Base-by-base conservation (phyloP, 2,329 filamentous ascomycete species). In the Xylariaceae sp. region DNA sequence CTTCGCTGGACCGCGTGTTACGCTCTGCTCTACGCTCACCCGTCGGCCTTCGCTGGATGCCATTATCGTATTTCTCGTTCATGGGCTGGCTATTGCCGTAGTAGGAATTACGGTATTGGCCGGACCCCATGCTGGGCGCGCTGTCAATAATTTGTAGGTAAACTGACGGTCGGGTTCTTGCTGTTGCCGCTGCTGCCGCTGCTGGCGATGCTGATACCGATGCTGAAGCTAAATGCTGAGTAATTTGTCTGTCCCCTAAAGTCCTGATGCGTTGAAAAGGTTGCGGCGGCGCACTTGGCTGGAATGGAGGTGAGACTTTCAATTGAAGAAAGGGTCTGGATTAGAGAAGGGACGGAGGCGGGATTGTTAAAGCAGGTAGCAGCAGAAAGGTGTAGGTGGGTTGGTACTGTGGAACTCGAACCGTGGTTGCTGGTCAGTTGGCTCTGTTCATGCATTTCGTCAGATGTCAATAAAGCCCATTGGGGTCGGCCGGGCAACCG, bases 1-100 rank as follows among this genome's bases (percentile, higher is more conserved):
- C 91, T 76, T 96, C 91, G 79, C 91, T 96, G 64, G 89, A 89
- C 72, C 91, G 82, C 60, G 80, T 81, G 71, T 74, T 73, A 65
- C 81, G 81, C 64, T 80, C 77, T 66, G 79, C 76, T 67, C 76
- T 75, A 65, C 76, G 76, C 60, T 73, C 67, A 46, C 68, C 59
- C 14, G 72, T 75, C 40, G 70, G 66, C 57, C 69, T 65, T 54
- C 71, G 71, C 65, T 74, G 71, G 20, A 74, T 60, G 57, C 69
- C 70, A 63, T 71, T 70, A 57, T 79, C 74, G 68, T 76, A 71
- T 63, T 74, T 73, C 51, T 79, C 75, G 61, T 20, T 59, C 47
- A 56, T 56, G 23, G 72, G 70, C 61, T 65, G 70, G 62, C 65
- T 70, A 67, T 45, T 57, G 55, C 65, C 65, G 75, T 82, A 80